phyloP scores from a whole-genome alignment of 805 yeast species.

The Candida xyloterini region DNA sequence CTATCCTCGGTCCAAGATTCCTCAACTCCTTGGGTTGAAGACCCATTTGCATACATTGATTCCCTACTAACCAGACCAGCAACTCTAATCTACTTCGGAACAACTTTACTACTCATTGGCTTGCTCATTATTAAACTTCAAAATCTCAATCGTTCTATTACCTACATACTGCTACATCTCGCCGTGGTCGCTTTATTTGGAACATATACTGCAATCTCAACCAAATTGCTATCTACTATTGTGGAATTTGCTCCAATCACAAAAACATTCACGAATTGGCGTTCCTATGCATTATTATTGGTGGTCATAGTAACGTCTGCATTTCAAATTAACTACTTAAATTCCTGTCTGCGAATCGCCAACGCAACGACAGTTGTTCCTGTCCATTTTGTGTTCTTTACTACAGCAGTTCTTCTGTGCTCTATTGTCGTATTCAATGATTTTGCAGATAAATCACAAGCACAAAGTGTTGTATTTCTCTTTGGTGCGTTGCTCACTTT shows the following conservation, averaged over 20 bases:
- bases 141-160: constrained; percentile 1
- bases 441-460: constrained; percentile 30
- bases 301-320: constrained; percentile 38
- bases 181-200: constrained; percentile 43
- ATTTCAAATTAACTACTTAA: constrained; percentile 39
- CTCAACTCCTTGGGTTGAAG: constrained; percentile 13
- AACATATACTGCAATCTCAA: constrained; percentile 44
- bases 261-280: constrained; percentile 24
- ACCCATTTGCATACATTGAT: constrained; percentile 30
- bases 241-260: constrained; percentile 28
- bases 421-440: constrained; percentile 42
- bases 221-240: constrained; percentile 39
- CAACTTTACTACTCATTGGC: constrained; percentile 19
- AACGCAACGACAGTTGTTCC: constrained; percentile 48
- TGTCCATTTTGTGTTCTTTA: constrained; percentile 47
- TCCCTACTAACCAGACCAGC: constrained; percentile 26
- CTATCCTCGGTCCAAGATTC: constrained; percentile 31
- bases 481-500: constrained; percentile 38
- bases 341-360: constrained; percentile 38
- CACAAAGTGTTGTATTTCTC: constrained; percentile 26
- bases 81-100: constrained; percentile 27
- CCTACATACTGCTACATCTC: constrained; percentile 32
- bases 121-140: constrained; percentile 14
- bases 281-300: constrained; percentile 32
- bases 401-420: constrained; percentile 41